A percentile compares a stretch with the other conserved stretches of the same genome.
Evolutionary conservation across 176 grass and related monocot genomes (phyloP).

Genomic region (Cymbopogon citratus): DNA sequence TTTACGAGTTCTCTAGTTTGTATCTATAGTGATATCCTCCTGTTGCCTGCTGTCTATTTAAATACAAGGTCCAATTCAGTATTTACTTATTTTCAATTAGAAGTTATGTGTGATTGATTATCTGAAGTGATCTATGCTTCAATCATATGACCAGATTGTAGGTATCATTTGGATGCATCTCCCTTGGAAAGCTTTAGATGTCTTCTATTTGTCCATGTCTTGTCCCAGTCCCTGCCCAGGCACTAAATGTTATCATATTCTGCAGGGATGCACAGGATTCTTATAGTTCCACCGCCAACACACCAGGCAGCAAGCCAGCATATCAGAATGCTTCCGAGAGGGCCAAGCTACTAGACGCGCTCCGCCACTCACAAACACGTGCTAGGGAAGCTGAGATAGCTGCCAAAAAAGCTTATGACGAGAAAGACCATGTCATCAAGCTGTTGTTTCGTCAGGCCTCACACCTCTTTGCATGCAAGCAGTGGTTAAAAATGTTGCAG

Average conservation of each 20-base stretch:
- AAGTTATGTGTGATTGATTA: background rate
- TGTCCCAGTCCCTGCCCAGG: background rate
- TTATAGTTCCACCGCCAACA: constrained; percentile 14
- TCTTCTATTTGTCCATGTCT: background rate
- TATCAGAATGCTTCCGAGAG: constrained; percentile 45
- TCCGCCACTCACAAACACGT: constrained; percentile 85
- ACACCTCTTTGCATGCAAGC: constrained; percentile 78
- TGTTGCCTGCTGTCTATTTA: background rate
- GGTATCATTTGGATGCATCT: background rate
- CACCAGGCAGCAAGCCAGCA: constrained; percentile 18
- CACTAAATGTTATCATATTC: background rate
- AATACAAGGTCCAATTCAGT: background rate
- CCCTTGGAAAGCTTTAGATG: background rate
- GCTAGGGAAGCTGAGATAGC: constrained; percentile 83
- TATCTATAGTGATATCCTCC: background rate
- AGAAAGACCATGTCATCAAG: constrained; percentile 87
- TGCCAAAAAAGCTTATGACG: constrained; percentile 65
- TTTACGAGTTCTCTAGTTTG: background rate
- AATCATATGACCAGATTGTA: background rate
- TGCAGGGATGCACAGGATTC: constrained; percentile 37
- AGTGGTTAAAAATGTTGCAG: constrained; percentile 87
- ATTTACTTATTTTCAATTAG: background rate
- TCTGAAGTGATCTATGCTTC: background rate
- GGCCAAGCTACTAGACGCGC: constrained; percentile 59
- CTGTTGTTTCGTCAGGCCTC: constrained; percentile 84